Conservation (phyloP, 208 protist genomes). For the Leishmania martiniquensis region DNA sequence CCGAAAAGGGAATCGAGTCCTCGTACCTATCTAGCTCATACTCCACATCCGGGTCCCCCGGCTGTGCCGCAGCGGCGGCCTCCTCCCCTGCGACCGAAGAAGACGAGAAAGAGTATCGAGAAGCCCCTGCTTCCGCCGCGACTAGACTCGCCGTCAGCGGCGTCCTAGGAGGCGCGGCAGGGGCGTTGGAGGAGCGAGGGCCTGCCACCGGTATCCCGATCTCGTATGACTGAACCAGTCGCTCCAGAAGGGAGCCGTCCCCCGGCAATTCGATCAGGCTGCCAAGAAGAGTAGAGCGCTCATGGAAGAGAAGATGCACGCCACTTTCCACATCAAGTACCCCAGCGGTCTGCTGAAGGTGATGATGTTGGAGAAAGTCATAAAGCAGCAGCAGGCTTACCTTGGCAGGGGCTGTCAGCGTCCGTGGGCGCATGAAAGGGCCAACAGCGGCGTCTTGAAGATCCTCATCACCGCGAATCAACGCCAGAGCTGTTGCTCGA, state of each 20-base stretch:
- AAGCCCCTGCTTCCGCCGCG: background rate
- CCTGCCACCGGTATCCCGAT: background rate
- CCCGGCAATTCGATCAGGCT: slow-evolving; percentile 40
- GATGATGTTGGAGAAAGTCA: slow-evolving; percentile 70
- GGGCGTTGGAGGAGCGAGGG: background rate
- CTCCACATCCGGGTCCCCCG: slow-evolving; percentile 8
- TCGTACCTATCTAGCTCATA: slow-evolving; percentile 61
- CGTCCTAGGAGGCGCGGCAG: background rate
- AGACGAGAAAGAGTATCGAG: background rate
- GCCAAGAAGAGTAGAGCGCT: slow-evolving; percentile 53
- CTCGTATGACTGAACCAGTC: slow-evolving; percentile 21
- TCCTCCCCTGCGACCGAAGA: background rate
- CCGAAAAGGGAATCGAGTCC: slow-evolving; percentile 65
- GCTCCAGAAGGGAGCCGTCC: slow-evolving; percentile 40
- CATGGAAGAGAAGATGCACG: slow-evolving; percentile 36
- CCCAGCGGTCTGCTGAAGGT: slow-evolving; percentile 52
- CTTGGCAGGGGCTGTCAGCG: slow-evolving; percentile 31
- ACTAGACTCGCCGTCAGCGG: background rate
- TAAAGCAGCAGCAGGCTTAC: slow-evolving; percentile 70
- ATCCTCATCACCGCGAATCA: slow-evolving; percentile 66
- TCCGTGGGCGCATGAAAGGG: slow-evolving; percentile 16
- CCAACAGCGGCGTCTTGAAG: slow-evolving; percentile 52
- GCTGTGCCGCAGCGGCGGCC: background rate
- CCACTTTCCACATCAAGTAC: slow-evolving; percentile 69
- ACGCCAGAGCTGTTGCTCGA: slow-evolving; percentile 59